Base-by-base conservation (phyloP, 169 alveolate species). In the Plasmodium yoelii region DNA sequence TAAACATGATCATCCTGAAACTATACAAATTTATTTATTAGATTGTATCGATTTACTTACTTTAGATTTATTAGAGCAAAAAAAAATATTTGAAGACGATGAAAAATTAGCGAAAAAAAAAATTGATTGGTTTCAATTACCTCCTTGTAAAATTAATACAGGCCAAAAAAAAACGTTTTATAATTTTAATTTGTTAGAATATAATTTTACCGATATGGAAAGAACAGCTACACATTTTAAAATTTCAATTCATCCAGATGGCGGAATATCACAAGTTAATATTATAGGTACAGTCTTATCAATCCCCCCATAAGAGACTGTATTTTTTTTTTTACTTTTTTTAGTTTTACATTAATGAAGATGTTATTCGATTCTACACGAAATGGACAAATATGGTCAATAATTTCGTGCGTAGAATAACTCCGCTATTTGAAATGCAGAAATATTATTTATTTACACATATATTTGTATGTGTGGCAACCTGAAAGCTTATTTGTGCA, bases 211-310 rank as follows among this genome's bases (percentile, higher is more conserved):
- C 3, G 15, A 28, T 26, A 65, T 65, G 69, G 90, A 80, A 46
- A 65, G 82, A 57, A 75, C 88, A 22, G 88, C 88, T 18, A 75
- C 88, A 2, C 82, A 80, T 42, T 80, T 80, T 24, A 80, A 80
- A 34, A 80, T 80, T 53, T 80, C 90, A n/a, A 24, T 75, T 1
- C 88, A 61, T 63, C 88, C 88, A 0, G 88, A 75, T 75, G 88
- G 88, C 3, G 88, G 88, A 4, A 75, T 75, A 46, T 75, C 88
- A 10, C 88, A 75, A 15, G 70, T 75, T 19, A 75, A 75, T 55
- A 74, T 75, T 7, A 75, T 75, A 26, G 88, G 88, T 5, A 75
- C 88, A 6, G 88, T 75, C 7, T 49, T 75, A 44, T 60, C 88
- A 10, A 63, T 74, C 10, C 74, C 68, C 2, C 24, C 42, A 3